These are phyloP conservation scores for Xylariaceae sp. DNA, from an alignment of 2,329 filamentous ascomycete genomes.

Conservation along the genomic window DNA sequence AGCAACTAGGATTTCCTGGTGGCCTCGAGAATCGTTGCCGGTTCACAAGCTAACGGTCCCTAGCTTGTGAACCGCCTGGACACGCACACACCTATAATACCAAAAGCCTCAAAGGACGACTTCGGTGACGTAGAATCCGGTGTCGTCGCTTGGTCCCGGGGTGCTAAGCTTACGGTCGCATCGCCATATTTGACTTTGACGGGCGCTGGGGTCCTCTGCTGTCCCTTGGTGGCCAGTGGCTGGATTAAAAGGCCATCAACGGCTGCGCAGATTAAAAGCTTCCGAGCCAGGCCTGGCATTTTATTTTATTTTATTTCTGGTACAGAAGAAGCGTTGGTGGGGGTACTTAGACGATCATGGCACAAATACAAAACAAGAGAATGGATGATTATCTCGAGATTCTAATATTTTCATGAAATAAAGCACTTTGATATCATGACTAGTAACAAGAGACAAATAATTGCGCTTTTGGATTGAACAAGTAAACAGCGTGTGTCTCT, in stretches of 20 bases:
- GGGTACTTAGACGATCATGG: slow-evolving; percentile 11
- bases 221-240: slow-evolving; percentile 67
- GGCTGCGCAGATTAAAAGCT: slow-evolving; percentile 80
- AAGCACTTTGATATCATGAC: background rate
- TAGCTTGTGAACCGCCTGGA: background rate
- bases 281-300: slow-evolving; percentile 79
- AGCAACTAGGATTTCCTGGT: slow-evolving; percentile 9
- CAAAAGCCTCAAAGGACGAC: slow-evolving; percentile 65
- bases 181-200: slow-evolving; percentile 75
- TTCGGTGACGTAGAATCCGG: slow-evolving; percentile 53
- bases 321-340: background rate
- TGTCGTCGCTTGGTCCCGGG: slow-evolving; percentile 50
- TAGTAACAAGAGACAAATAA: background rate
- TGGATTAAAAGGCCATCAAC: slow-evolving; percentile 85
- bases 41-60: background rate
- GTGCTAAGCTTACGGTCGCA: slow-evolving; percentile 52
- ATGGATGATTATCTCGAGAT: background rate
- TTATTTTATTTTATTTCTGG: slow-evolving; percentile 23
- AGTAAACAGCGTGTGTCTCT: too few relatives aligned
- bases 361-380: background rate
- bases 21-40: background rate
- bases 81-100: slow-evolving; percentile 59
- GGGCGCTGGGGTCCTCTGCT: slow-evolving; percentile 52
- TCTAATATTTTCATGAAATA: background rate
- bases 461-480: background rate